These are phyloP conservation scores for Fusarium sp. DNA, from an alignment of 2,329 filamentous ascomycete species.

Conservation along the genomic window DNA sequence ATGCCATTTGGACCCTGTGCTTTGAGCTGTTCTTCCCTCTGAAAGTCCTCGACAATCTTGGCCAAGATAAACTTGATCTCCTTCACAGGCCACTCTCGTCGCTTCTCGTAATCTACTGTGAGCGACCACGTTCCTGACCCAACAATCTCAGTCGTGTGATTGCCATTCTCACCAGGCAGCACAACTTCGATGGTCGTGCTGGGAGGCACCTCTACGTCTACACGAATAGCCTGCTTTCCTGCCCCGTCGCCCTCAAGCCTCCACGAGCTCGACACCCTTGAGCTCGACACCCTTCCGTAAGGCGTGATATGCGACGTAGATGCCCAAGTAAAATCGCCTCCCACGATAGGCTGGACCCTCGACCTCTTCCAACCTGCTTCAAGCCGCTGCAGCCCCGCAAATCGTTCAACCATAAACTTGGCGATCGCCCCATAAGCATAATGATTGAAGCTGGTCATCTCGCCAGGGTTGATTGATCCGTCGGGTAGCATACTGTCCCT, in stretches of 20 bases:
- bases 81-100: conserved; percentile 15
- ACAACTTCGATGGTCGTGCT: conserved; percentile 35
- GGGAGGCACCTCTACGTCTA: conserved; percentile 28
- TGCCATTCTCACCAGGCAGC: conserved; percentile 1
- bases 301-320: conserved; percentile 33
- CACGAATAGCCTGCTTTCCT: background rate
- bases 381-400: conserved; percentile 35
- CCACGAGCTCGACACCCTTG: conserved; percentile 31
- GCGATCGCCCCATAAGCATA: conserved; percentile 52
- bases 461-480: conserved; percentile 49
- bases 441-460: conserved; percentile 55
- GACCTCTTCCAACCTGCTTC: conserved; percentile 40
- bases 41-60: background rate
- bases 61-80: conserved; percentile 10
- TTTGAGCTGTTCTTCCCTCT: background rate
- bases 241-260: conserved; percentile 17
- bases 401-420: conserved; percentile 46
- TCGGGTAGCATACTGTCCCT: conserved; percentile 52
- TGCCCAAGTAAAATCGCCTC: conserved; percentile 31
- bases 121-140: conserved; percentile 33
- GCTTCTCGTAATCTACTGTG: background rate
- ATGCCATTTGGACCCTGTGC: too few species aligned
- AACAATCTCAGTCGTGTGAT: conserved; percentile 16
- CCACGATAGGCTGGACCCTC: conserved; percentile 23
- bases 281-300: conserved; percentile 32